Percentiles rank a stretch among this genome's conserved stretches.
These are phyloP conservation scores for Coniochaeta hoffmannii DNA, from an alignment of 2,329 filamentous ascomycete species.

Conservation along the genomic window DNA sequence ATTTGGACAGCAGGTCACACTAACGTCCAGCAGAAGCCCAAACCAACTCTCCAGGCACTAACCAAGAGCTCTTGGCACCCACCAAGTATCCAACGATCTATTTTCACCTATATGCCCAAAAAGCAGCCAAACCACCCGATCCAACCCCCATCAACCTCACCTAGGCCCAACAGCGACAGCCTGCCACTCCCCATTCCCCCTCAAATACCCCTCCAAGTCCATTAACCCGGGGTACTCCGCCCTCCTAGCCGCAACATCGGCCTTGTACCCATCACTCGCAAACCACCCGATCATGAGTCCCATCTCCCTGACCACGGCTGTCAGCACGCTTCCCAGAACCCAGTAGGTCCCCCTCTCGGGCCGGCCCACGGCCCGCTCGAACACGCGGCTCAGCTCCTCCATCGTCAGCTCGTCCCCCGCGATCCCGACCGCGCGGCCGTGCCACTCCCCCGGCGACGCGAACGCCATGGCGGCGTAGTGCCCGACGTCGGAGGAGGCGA, in stretches of 20 bases:
- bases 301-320: constrained; percentile 21
- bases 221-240: constrained; percentile 22
- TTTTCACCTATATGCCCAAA: too few species aligned
- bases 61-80: too few species aligned
- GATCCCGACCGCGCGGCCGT: constrained; percentile 28
- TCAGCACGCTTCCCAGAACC: constrained; percentile 22
- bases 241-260: constrained; percentile 20
- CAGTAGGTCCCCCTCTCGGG: constrained; percentile 17
- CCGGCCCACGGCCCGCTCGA: constrained; percentile 19
- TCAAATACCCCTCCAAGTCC: constrained; percentile 17
- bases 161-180: neutral
- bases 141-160: neutral
- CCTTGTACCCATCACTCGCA: constrained; percentile 23
- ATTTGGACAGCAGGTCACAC: too few species aligned
- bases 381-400: constrained; percentile 18
- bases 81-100: too few species aligned
- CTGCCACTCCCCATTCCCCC: neutral
- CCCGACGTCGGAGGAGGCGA: constrained; percentile 36
- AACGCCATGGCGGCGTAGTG: constrained; percentile 36
- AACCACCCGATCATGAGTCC: constrained; percentile 28
- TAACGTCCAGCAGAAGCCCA: too few species aligned
- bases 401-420: constrained; percentile 37
- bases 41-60: too few species aligned
- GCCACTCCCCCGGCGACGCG: constrained; percentile 25
- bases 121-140: neutral